Evolutionary conservation across 495 filamentous ascomycete genomes (phyloP).

Genomic region (Aspergillus sparsus): DNA sequence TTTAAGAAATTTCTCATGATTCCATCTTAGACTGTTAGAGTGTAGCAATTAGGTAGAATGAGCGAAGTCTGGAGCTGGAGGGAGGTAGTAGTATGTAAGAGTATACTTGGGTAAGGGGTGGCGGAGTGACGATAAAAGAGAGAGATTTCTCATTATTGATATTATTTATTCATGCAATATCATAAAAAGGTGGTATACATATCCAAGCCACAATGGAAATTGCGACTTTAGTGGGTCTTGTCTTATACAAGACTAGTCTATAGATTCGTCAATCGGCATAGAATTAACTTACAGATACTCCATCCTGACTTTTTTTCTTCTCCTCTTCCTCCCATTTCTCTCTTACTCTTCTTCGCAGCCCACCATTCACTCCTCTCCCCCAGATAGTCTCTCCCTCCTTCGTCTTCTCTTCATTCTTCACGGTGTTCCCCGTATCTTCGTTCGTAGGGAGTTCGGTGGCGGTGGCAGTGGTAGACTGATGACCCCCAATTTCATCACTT

Average conservation of each 20-base stretch:
- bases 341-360: constrained; percentile 45
- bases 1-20: neutral
- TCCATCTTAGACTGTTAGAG: too few relatives aligned
- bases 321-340: constrained; percentile 47
- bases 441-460: neutral
- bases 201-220: neutral
- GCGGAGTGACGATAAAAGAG: too few relatives aligned
- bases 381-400: constrained; percentile 45
- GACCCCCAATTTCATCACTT: constrained; percentile 33
- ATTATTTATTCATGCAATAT: neutral
- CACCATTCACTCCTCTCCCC: constrained; percentile 50
- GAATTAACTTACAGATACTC: neutral
- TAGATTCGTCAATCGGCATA: constrained; percentile 9
- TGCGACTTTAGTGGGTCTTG: neutral
- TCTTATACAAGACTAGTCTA: neutral
- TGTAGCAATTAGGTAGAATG: too few relatives aligned
- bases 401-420: constrained; percentile 14
- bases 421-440: constrained; percentile 6
- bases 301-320: constrained; percentile 22
- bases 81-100: neutral
- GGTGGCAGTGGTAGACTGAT: neutral
- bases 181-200: neutral
- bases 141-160: neutral
- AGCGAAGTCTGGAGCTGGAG: too few relatives aligned
- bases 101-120: neutral